These are phyloP conservation scores for Cordyceps cicadae DNA, from an alignment of 2,329 filamentous ascomycete species.

Conservation along the genomic window DNA sequence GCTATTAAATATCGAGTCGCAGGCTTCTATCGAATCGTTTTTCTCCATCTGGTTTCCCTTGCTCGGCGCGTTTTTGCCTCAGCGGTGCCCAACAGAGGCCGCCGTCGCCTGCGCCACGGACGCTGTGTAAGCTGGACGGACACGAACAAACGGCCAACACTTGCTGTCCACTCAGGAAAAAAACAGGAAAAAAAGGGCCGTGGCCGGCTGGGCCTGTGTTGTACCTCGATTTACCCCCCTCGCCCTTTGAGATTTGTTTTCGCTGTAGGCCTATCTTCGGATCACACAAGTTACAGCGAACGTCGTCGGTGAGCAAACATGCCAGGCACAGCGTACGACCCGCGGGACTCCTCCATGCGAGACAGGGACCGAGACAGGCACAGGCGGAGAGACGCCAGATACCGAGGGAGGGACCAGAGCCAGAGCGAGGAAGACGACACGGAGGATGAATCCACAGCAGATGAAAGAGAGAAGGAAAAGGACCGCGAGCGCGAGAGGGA, in stretches of 20 bases:
- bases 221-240: neutral
- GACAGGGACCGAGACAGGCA: slow-evolving; percentile 17
- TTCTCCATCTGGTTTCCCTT: neutral
- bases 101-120: slow-evolving; percentile 6
- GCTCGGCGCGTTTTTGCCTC: neutral
- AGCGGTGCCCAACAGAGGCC: neutral
- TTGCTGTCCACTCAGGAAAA: neutral
- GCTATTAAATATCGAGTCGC: neutral
- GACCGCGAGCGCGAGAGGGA: slow-evolving; percentile 17
- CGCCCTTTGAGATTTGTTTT: neutral
- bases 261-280: neutral
- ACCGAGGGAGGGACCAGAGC: slow-evolving; percentile 9
- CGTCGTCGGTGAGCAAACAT: neutral
- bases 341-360: slow-evolving; percentile 7
- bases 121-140: slow-evolving; percentile 2
- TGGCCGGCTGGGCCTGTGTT: neutral
- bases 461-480: slow-evolving; percentile 14
- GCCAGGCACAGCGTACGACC: slow-evolving; percentile 1
- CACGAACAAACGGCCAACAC: neutral
- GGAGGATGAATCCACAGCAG: neutral
- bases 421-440: slow-evolving; percentile 8
- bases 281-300: neutral
- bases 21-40: neutral
- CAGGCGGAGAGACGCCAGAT: slow-evolving; percentile 12
- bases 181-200: neutral